A percentile compares a stretch with the other conserved stretches of the same genome.
Conservation (phyloP, 2,329 filamentous ascomycete species). For the Madurella mycetomatis region DNA sequence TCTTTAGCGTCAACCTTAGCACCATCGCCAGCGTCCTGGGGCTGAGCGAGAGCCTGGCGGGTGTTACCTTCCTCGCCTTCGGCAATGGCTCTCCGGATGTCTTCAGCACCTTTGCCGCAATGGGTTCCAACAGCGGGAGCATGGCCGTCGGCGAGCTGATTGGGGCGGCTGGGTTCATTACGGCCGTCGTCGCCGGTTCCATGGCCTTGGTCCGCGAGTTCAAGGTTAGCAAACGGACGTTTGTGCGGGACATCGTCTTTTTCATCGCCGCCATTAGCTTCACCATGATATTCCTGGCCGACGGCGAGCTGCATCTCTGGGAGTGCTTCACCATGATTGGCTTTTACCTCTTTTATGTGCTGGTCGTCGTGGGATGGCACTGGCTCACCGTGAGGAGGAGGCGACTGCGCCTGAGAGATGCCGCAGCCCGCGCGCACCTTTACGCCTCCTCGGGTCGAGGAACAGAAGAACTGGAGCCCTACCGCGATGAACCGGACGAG, state of each 20-base stretch:
- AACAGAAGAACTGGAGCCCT: slow-evolving; percentile 56
- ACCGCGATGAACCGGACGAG: slow-evolving; percentile 59
- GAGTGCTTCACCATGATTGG: slow-evolving; percentile 87
- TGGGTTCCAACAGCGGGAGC: slow-evolving; percentile 95
- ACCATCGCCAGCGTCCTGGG: slow-evolving; percentile 86
- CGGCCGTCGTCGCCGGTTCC: slow-evolving; percentile 89
- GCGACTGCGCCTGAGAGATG: slow-evolving; percentile 59
- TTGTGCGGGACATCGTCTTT: slow-evolving; percentile 86
- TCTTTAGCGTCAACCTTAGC: slow-evolving; percentile 94
- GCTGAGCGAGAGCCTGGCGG: slow-evolving; percentile 92
- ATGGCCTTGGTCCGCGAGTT: slow-evolving; percentile 98
- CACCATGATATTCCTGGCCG: slow-evolving; percentile 79
- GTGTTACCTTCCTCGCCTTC: slow-evolving; percentile 93
- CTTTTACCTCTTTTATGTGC: slow-evolving; percentile 87
- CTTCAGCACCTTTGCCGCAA: slow-evolving; percentile 97
- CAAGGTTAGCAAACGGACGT: slow-evolving; percentile 81
- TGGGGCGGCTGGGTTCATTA: slow-evolving; percentile 93
- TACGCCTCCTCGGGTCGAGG: slow-evolving; percentile 51
- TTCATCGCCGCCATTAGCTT: slow-evolving; percentile 85
- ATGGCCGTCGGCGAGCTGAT: slow-evolving; percentile 93
- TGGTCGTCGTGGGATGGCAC: slow-evolving; percentile 86
- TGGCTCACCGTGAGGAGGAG: slow-evolving; percentile 69
- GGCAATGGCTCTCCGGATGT: slow-evolving; percentile 98
- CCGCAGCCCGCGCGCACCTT: slow-evolving; percentile 70
- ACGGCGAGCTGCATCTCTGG: slow-evolving; percentile 80